These are phyloP conservation scores for Starmera dryadoides DNA, from an alignment of 805 yeast genomes.

Conservation along the genomic window DNA sequence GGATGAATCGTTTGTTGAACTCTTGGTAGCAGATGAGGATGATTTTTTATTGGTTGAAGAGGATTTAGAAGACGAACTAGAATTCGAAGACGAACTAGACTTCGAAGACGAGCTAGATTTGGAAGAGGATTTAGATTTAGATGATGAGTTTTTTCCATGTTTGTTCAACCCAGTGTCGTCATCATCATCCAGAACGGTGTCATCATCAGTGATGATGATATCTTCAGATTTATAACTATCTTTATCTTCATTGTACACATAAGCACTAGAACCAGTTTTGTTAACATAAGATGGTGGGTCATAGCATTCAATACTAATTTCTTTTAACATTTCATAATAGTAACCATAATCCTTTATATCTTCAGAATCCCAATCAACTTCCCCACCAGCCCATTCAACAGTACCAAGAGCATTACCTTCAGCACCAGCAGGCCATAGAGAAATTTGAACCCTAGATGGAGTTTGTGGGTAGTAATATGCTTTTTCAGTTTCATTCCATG, in stretches of 20 bases:
- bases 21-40: conserved; percentile 5
- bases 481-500: conserved; percentile 56
- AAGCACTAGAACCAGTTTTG: conserved; percentile 39
- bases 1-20: too few relatives aligned
- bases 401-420: conserved; percentile 51
- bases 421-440: conserved; percentile 76
- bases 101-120: conserved; percentile 5
- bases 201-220: conserved; percentile 56
- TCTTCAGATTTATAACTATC: conserved; percentile 40
- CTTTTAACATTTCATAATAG: conserved; percentile 58
- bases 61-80: not conserved
- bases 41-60: conserved; percentile 4
- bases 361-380: conserved; percentile 69
- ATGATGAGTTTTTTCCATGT: conserved; percentile 20
- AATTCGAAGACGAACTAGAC: not conserved
- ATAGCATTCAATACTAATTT: conserved; percentile 59
- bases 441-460: conserved; percentile 64
- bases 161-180: conserved; percentile 65
- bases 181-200: conserved; percentile 50
- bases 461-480: conserved; percentile 61
- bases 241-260: conserved; percentile 43
- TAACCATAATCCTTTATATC: conserved; percentile 79
- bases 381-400: conserved; percentile 84
- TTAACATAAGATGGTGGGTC: conserved; percentile 57
- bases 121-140: conserved; percentile 13